These are phyloP conservation scores for Kitagawia praeruptora DNA, from an alignment of 129 eudicot species.

Conservation along the genomic window DNA sequence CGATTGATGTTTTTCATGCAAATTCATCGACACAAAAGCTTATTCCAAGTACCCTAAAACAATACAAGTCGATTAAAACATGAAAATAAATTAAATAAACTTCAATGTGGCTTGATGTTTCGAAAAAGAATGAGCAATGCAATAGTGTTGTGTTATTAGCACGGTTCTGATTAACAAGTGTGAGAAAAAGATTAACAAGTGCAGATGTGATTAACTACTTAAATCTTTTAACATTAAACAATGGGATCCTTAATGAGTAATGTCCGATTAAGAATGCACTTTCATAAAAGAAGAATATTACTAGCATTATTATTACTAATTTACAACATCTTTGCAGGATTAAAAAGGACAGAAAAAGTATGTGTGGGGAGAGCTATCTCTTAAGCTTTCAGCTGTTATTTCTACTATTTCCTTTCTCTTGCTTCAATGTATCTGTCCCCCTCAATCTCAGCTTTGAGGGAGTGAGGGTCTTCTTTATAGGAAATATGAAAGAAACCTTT, in stretches of 20 bases:
- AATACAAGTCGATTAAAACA: too few relatives aligned
- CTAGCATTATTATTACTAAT: neutral
- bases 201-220: neutral
- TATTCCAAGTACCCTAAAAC: too few relatives aligned
- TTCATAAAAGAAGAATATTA: slow-evolving; percentile 11
- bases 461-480: slow-evolving; percentile 19
- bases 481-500: slow-evolving; percentile 26
- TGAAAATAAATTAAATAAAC: too few relatives aligned
- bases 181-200: neutral
- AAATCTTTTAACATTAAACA: neutral
- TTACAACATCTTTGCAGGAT: slow-evolving; percentile 14
- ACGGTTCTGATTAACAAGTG: neutral
- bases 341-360: slow-evolving; percentile 15
- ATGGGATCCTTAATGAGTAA: neutral
- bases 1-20: neutral
- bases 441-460: slow-evolving; percentile 20
- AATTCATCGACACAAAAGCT: too few relatives aligned
- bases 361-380: slow-evolving; percentile 24
- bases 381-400: slow-evolving; percentile 29
- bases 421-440: slow-evolving; percentile 35
- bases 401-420: slow-evolving; percentile 40
- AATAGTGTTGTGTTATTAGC: too few relatives aligned
- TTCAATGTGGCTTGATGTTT: too few relatives aligned
- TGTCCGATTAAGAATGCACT: slow-evolving; percentile 8
- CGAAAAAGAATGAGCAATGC: too few relatives aligned